phyloP scores from a whole-genome alignment of 2,329 filamentous ascomycete species.

The Fusarium nematophilum region DNA sequence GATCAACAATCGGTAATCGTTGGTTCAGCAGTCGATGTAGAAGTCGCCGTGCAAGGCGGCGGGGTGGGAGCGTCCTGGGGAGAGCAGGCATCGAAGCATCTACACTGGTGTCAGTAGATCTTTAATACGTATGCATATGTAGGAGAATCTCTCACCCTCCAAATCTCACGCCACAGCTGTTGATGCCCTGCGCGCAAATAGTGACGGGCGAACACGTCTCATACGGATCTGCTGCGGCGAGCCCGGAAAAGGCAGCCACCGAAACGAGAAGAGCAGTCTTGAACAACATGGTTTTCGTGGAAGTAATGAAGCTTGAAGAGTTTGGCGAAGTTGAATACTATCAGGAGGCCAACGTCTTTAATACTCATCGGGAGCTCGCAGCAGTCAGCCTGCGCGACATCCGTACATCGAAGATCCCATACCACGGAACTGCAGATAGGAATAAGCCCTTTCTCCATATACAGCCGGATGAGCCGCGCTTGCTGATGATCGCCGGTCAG shows the following conservation, averaged over 20 bases:
- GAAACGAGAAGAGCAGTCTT: constrained; percentile 13
- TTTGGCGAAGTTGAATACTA: background rate
- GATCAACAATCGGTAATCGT: background rate
- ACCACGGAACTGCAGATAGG: background rate
- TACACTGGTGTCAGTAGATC: constrained; percentile 19
- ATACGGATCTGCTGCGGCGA: constrained; percentile 17
- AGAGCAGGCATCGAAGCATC: constrained; percentile 48
- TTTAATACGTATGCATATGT: background rate
- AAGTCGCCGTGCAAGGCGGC: constrained; percentile 38
- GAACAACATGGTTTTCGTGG: constrained; percentile 20
- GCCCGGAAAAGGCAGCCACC: constrained; percentile 15
- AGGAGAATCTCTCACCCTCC: constrained; percentile 40
- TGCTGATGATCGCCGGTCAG: background rate
- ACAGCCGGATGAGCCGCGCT: background rate
- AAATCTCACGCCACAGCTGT: constrained; percentile 41
- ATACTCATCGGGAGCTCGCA: constrained; percentile 1
- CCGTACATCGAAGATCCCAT: background rate
- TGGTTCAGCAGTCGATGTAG: constrained; percentile 33
- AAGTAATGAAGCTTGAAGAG: background rate
- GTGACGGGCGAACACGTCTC: constrained; percentile 3
- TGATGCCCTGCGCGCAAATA: constrained; percentile 45
- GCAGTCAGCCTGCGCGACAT: background rate
- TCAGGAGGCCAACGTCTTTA: background rate
- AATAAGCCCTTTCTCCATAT: background rate
- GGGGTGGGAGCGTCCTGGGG: constrained; percentile 35